Base-by-base conservation (phyloP, 352 stramenopile genomes). In the Phytophthora aleatoria region DNA sequence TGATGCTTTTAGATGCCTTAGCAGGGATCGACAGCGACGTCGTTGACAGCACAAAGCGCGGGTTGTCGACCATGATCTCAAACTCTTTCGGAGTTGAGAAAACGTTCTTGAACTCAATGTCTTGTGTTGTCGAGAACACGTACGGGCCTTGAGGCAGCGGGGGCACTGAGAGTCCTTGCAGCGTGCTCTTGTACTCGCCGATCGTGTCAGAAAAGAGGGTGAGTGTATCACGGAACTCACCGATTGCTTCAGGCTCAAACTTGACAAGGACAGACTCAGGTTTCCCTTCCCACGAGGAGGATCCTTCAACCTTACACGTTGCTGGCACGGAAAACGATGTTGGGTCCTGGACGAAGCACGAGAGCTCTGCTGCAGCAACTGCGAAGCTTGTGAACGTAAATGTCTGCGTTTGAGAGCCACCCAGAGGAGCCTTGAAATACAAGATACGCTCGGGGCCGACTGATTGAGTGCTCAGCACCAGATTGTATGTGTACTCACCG, bases 21-120 rank as follows among this genome's bases (percentile, higher is more conserved):
- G 89, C 76, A 15, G 85, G 64, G 12, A 97, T 86, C 3, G 77
- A 88, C 13, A 90, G 27, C 20, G 53, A 87, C 38, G 76, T 82
- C 9, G 72, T 64, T 24, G 72, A 79, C 10, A 96, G 47, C 0
- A 74, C 63, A 48, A 98, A 97, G 10, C 56, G 69, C 12, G 84
- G 70, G 39, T 89, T 92, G 68, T 98, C 92, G 9, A 92, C 66
- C 28, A 87, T 71, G 20, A 95, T 76, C 10, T 88, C 75, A 63
- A 97, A 98, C 11, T 96, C 85, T 10, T 67, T 74, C 1, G 77
- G 45, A 5, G 73, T 68, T 16, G 77, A 90, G 51, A 97, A 98
- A 1, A 97, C 89, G 64, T 98, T 98, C 45, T 90, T 88, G 74
- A 97, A 97, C 48, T 92, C 80, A 50, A 98, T 88, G 13, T 94